phyloP scores from a whole-genome alignment of 768 basidiomycete genomes.

The Pleurotus citrinopileatus region DNA sequence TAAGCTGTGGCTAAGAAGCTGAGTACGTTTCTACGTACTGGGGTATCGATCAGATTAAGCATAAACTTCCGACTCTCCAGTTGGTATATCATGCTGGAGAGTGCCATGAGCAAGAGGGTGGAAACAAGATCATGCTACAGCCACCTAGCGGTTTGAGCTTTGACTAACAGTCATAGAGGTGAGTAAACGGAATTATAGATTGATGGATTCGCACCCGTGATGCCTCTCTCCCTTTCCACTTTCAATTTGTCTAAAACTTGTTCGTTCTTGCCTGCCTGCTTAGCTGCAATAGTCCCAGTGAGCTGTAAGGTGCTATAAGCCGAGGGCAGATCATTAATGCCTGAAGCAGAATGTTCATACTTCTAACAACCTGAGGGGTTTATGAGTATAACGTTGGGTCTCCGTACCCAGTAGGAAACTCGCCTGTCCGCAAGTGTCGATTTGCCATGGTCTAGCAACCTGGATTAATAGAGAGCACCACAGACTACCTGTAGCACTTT shows the following conservation, averaged over 20 bases:
- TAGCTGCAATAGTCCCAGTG: constrained; percentile 81
- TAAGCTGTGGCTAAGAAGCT: not conserved
- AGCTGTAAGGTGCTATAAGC: constrained; percentile 46
- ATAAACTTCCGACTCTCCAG: constrained; percentile 58
- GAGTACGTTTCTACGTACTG: constrained; percentile 38
- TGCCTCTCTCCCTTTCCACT: constrained; percentile 95
- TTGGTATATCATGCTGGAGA: constrained; percentile 72
- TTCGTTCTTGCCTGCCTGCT: constrained; percentile 64
- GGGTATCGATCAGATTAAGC: constrained; percentile 95
- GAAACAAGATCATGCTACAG: not conserved
- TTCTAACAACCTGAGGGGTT: constrained; percentile 75
- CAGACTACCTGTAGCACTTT: constrained; percentile 9
- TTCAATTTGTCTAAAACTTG: constrained; percentile 93
- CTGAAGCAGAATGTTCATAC: constrained; percentile 32
- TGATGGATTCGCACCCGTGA: constrained; percentile 64
- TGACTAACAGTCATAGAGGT: constrained; percentile 49
- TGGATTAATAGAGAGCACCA: constrained; percentile 2
- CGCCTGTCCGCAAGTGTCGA: constrained; percentile 89
- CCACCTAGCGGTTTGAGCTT: constrained; percentile 92
- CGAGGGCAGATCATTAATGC: not conserved
- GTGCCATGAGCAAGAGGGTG: constrained; percentile 11
- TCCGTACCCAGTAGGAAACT: too few species aligned
- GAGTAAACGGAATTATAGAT: not conserved
- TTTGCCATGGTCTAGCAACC: constrained; percentile 81
- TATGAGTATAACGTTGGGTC: too few species aligned